phyloP scores from a whole-genome alignment of 139 green algal species.

The Nannochloris sp. region DNA sequence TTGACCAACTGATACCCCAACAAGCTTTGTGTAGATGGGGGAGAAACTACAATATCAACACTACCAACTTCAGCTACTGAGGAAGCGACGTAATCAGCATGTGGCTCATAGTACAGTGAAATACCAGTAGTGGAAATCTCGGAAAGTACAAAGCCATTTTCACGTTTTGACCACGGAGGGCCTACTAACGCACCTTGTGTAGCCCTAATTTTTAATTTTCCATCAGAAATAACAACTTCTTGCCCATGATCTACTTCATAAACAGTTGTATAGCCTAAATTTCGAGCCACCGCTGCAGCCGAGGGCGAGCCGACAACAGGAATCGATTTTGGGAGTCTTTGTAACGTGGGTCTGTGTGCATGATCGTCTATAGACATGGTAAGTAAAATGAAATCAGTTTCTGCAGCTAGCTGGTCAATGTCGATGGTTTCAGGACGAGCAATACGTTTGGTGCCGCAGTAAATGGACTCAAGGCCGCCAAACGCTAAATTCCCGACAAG shows the following conservation, averaged over 20 bases:
- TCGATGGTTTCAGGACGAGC: constrained; percentile 26
- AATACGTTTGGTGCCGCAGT: constrained; percentile 54
- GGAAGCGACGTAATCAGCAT: constrained; percentile 48
- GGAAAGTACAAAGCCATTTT: constrained; percentile 59
- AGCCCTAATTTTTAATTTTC: constrained; percentile 44
- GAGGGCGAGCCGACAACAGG: constrained; percentile 58
- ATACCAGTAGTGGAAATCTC: constrained; percentile 28
- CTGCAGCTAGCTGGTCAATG: constrained; percentile 33
- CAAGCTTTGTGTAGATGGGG: constrained; percentile 36
- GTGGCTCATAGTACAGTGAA: constrained; percentile 66
- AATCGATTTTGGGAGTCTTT: constrained; percentile 44
- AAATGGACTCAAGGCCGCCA: constrained; percentile 54
- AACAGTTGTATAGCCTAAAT: constrained; percentile 62
- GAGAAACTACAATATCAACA: constrained; percentile 59
- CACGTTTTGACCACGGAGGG: constrained; percentile 68
- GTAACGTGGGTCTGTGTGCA: constrained; percentile 65
- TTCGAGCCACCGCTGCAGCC: constrained; percentile 38
- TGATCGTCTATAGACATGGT: constrained; percentile 73
- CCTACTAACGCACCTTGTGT: constrained; percentile 69
- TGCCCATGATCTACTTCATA: constrained; percentile 45
- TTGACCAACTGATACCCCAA: constrained; percentile 49
- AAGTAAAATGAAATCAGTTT: constrained; percentile 63
- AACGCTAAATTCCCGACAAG: constrained; percentile 71
- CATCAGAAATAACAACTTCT: constrained; percentile 35
- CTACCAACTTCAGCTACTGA: constrained; percentile 17